phyloP scores from a whole-genome alignment of 768 basidiomycete genomes.

The Termitomyces sp. region DNA sequence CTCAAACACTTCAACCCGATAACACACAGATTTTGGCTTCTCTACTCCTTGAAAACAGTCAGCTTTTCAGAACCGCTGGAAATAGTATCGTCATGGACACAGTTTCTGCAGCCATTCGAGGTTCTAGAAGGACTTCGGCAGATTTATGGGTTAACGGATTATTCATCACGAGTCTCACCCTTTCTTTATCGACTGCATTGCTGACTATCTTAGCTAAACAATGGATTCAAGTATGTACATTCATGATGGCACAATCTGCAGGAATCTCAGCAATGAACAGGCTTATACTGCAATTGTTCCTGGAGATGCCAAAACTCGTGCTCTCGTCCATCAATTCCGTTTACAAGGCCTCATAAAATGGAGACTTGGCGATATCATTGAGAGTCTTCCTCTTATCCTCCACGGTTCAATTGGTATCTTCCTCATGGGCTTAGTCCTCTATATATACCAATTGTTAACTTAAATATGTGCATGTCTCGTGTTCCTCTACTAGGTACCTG shows the following conservation, averaged over 20 bases:
- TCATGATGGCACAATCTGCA: background rate
- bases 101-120: background rate
- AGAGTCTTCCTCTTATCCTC: background rate
- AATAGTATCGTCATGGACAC: background rate
- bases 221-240: background rate
- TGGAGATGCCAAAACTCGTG: background rate
- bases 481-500: background rate
- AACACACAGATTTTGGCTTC: background rate
- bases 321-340: background rate
- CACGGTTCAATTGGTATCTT: background rate
- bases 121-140: background rate
- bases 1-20: background rate
- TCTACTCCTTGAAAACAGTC: background rate
- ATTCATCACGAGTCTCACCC: background rate
- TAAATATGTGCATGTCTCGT: background rate
- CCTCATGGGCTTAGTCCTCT: background rate
- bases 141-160: background rate
- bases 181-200: background rate
- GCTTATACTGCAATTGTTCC: background rate
- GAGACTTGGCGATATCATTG: background rate
- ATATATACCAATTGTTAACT: background rate
- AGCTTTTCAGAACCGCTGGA: background rate
- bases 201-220: background rate
- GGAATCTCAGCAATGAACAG: background rate
- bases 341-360: background rate